These are phyloP conservation scores for Neurospora pannonica DNA, from an alignment of 495 filamentous ascomycete species.

Conservation along the genomic window DNA sequence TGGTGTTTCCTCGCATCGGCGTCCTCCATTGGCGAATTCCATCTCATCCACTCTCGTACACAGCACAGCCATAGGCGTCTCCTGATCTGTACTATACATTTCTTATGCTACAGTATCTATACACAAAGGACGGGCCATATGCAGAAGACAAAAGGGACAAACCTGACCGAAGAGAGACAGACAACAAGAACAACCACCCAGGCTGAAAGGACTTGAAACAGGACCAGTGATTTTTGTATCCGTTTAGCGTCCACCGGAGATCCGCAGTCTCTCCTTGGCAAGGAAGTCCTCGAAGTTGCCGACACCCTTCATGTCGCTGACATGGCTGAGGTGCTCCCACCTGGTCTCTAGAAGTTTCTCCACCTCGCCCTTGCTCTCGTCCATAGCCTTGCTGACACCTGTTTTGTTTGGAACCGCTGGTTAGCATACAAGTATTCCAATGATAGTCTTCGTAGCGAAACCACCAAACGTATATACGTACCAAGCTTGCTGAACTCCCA, in stretches of 20 bases:
- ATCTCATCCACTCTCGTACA: not conserved
- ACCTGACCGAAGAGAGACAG: not conserved
- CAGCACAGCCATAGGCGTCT: slow-evolving; percentile 1
- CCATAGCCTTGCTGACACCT: slow-evolving; percentile 63
- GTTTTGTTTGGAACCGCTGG: not conserved
- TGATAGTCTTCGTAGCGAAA: not conserved
- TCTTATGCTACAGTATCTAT: slow-evolving; percentile 5
- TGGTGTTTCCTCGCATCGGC: not conserved
- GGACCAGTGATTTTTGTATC: not conserved
- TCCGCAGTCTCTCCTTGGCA: slow-evolving; percentile 37
- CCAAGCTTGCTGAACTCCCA: slow-evolving; percentile 77
- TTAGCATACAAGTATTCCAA: not conserved
- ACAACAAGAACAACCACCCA: not conserved
- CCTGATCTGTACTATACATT: not conserved
- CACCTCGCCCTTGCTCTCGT: slow-evolving; percentile 46
- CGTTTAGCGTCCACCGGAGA: slow-evolving; percentile 18
- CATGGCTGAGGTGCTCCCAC: slow-evolving; percentile 54
- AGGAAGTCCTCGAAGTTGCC: slow-evolving; percentile 49
- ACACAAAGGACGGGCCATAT: slow-evolving; percentile 4
- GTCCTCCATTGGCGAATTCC: not conserved
- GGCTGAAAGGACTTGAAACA: not conserved
- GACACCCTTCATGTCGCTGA: slow-evolving; percentile 39
- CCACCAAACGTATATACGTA: slow-evolving; percentile 15
- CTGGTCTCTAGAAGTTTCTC: slow-evolving; percentile 51
- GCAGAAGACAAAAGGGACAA: not conserved